Evolutionary conservation across 257 asterid species (phyloP).

Genomic region (Coffea eugenioides): DNA sequence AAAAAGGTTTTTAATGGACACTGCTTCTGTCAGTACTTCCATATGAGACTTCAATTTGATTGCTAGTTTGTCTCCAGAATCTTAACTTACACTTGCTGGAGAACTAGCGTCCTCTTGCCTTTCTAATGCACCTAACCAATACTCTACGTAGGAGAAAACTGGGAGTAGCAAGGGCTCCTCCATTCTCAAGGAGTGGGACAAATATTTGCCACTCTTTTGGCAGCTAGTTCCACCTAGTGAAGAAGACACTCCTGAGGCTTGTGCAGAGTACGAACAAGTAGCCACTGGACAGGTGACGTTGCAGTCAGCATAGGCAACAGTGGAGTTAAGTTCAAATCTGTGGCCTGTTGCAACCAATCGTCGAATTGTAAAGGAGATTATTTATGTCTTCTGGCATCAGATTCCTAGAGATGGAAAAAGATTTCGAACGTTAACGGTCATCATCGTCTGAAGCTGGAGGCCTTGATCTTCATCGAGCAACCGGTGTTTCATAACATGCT

Average conservation of each 20-base stretch:
- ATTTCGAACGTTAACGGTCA: not conserved
- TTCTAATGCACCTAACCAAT: not conserved
- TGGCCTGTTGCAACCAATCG: not conserved
- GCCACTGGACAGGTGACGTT: slow-evolving; percentile 56
- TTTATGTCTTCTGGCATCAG: slow-evolving; percentile 1
- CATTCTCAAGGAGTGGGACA: slow-evolving; percentile 84
- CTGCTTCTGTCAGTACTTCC: not conserved
- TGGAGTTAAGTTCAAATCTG: not conserved
- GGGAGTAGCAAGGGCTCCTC: slow-evolving; percentile 78
- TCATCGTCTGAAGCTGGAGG: not conserved
- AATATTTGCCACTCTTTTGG: slow-evolving; percentile 84
- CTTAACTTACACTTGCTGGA: not conserved
- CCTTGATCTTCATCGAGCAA: slow-evolving; percentile 2
- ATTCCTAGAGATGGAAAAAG: not conserved
- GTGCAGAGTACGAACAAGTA: slow-evolving; percentile 65
- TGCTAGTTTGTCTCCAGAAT: not conserved
- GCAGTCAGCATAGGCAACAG: slow-evolving; percentile 55
- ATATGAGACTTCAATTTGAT: too few species aligned
- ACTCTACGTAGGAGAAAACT: slow-evolving; percentile 65
- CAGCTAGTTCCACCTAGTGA: slow-evolving; percentile 98
- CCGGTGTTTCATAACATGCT: slow-evolving; percentile 11
- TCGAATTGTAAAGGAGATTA: slow-evolving; percentile 4
- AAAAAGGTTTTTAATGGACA: not conserved
- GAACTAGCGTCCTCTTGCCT: not conserved
- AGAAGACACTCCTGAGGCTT: slow-evolving; percentile 97